These are phyloP conservation scores for Rhizopogon vulgaris DNA, from an alignment of 768 basidiomycete genomes.

Conservation along the genomic window DNA sequence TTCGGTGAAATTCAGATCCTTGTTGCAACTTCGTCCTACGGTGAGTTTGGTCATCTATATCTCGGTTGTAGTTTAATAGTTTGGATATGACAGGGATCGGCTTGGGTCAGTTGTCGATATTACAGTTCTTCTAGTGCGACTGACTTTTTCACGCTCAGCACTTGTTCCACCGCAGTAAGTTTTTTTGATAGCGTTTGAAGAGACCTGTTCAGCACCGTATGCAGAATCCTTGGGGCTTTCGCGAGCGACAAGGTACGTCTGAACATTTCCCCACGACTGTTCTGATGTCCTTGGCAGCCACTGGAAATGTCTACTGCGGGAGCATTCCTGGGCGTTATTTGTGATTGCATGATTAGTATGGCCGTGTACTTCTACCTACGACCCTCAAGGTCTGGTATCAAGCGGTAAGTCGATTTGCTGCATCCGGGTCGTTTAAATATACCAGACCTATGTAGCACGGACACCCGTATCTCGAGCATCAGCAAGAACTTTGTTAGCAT, in stretches of 20 bases:
- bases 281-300: not conserved
- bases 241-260: not conserved
- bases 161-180: not conserved
- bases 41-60: not conserved
- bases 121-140: not conserved
- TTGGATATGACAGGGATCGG: not conserved
- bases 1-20: not conserved
- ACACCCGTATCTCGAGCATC: not conserved
- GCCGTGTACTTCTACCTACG: slow-evolving; percentile 1
- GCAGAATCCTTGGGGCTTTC: not conserved
- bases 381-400: not conserved
- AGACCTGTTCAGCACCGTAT: not conserved
- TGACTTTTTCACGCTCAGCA: not conserved
- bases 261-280: not conserved
- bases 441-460: not conserved
- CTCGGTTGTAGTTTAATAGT: not conserved
- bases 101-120: not conserved
- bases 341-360: not conserved
- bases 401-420: not conserved
- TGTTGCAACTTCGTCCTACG: not conserved
- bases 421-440: not conserved
- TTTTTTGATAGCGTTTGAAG: not conserved
- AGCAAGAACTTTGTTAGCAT: not conserved
- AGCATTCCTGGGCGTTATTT: not conserved
- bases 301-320: not conserved